Base-by-base conservation (phyloP, 2,329 filamentous ascomycete genomes). In the Stachybotrys chlorohalonatus region DNA sequence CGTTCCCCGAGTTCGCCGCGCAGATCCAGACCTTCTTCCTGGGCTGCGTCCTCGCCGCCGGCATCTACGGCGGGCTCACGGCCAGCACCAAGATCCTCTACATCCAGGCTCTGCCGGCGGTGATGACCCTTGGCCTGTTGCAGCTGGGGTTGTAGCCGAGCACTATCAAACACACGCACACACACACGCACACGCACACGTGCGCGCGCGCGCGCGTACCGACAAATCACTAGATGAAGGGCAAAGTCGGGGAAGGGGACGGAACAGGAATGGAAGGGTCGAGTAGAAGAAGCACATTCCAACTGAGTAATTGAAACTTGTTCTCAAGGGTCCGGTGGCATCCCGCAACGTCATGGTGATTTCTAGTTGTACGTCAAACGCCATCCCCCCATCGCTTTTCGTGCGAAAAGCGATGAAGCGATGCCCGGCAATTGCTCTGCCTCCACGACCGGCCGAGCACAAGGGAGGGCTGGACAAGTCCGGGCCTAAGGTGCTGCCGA, bases 11-110 rank as follows among this genome's bases (percentile, higher is more conserved):
- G 45, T 72, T 80, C 55, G 70, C 68, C 15, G 59, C 53, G 4
- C 73, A 80, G 64, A 66, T 80, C 51, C 65, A 68, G 47, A 57
- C 76, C n/a, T 80, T 79, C 61, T 79, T 79, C 65, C 65, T 75
- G 24, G 68, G 70, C 1, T 76, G 73, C 53, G 71, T 80, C 31
- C 58, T 65, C 36, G 70, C 75, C 39, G 77, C 76, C 0, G 77
- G 76, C 1, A 53, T 70, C 1, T 75, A 73, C 59, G 77, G 77
- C n/a, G 74, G 68, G 1, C 59, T 64, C 3, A 77, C 76, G 1
- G 70, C 69, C 3, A 68, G 63, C 57, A 66, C 55, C 52, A 70
- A 67, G 58, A 79, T 79, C 55, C 57, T 77, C 36, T 69, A 65
- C 46, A 64, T 79, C 1, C 77, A 80, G 63, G 70, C 67, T 31